phyloP scores from a whole-genome alignment of 2,329 filamentous ascomycete genomes.

The Diaporthe batatas region DNA sequence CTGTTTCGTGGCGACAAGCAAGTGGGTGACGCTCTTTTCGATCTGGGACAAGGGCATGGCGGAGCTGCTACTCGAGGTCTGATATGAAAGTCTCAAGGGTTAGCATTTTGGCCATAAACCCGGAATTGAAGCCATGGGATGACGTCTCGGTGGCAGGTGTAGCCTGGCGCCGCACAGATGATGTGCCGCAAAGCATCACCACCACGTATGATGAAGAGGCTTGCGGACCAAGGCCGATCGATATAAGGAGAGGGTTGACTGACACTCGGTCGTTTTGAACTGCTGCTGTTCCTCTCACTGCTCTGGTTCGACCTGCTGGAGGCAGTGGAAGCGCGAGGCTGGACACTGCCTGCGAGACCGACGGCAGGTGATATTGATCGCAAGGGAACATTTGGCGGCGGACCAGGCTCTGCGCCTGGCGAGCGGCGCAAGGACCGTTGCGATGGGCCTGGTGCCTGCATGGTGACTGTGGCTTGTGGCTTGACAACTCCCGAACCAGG shows the following conservation, averaged over 20 bases:
- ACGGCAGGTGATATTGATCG: constrained; percentile 72
- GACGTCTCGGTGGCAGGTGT: not conserved
- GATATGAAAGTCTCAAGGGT: constrained; percentile 47
- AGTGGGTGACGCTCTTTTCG: constrained; percentile 98
- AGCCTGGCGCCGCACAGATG: not conserved
- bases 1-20: constrained; percentile 97
- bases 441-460: constrained; percentile 66
- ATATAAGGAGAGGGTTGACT: constrained; percentile 52
- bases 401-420: constrained; percentile 72
- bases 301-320: constrained; percentile 69
- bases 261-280: constrained; percentile 69
- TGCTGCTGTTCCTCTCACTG: constrained; percentile 54
- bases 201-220: constrained; percentile 40
- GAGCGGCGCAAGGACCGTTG: constrained; percentile 71
- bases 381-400: constrained; percentile 66
- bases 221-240: constrained; percentile 32
- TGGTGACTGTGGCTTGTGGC: constrained; percentile 47
- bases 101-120: constrained; percentile 42
- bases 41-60: constrained; percentile 91
- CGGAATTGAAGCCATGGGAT: not conserved
- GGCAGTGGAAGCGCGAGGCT: constrained; percentile 74
- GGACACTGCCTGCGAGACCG: constrained; percentile 58
- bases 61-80: constrained; percentile 65
- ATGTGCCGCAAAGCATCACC: not conserved
- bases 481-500: constrained; percentile 7